phyloP scores from a whole-genome alignment of 352 stramenopile species.

The Thraustotheca clavata region DNA sequence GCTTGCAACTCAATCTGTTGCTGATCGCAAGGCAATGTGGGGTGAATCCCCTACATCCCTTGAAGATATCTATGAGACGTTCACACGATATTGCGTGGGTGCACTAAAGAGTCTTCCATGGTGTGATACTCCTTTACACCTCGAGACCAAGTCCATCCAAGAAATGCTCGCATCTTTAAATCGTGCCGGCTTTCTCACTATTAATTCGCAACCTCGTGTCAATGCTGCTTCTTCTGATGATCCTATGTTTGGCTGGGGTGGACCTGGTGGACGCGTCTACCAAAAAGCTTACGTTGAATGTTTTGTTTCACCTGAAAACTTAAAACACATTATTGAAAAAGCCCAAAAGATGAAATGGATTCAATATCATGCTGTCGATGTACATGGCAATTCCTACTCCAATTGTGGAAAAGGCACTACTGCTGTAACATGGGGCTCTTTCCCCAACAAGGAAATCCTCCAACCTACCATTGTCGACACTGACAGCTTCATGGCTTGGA shows the following conservation, averaged over 20 bases:
- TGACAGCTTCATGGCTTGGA: conserved; percentile 92
- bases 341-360: conserved; percentile 72
- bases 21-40: conserved; percentile 90
- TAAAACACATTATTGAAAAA: conserved; percentile 87
- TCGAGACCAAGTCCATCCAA: conserved; percentile 89
- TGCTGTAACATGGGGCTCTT: conserved; percentile 97
- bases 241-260: conserved; percentile 94
- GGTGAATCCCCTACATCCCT: conserved; percentile 80
- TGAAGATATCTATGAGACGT: conserved; percentile 93
- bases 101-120: conserved; percentile 94
- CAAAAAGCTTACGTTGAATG: conserved; percentile 99
- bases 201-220: conserved; percentile 91
- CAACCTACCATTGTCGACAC: conserved; percentile 98
- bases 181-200: conserved; percentile 88
- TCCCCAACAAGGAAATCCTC: conserved; percentile 94
- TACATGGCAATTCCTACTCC: conserved; percentile 83
- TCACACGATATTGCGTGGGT: conserved; percentile 94
- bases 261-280: conserved; percentile 92
- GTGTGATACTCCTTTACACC: conserved; percentile 94
- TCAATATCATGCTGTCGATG: conserved; percentile 88
- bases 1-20: conserved; percentile 43
- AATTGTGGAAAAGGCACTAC: conserved; percentile 88
- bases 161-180: conserved; percentile 71
- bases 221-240: conserved; percentile 91
- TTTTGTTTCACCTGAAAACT: conserved; percentile 92